Percentiles rank a stretch among this genome's conserved stretches.
Conservation (phyloP, 768 basidiomycete species). For the Boletus bicolor region DNA sequence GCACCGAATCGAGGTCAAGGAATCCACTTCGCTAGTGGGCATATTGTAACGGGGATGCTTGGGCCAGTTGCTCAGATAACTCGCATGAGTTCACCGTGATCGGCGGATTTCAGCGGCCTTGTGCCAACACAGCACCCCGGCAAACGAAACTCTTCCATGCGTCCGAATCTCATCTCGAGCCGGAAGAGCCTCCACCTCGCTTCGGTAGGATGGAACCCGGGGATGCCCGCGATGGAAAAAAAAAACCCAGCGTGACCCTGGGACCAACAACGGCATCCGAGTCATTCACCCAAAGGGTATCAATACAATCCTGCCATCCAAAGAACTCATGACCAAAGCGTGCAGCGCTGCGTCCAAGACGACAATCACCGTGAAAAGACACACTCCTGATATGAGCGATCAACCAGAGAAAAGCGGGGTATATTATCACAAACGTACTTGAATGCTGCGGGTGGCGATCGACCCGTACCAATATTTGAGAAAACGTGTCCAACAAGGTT, state of each 20-base stretch:
- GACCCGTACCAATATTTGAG: constrained; percentile 4
- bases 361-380: background rate
- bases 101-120: background rate
- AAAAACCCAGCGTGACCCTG: background rate
- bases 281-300: background rate
- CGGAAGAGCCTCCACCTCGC: constrained; percentile 4
- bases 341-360: background rate
- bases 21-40: background rate
- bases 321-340: constrained; percentile 1
- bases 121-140: background rate
- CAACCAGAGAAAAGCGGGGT: background rate
- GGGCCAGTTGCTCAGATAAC: background rate
- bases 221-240: constrained; percentile 10
- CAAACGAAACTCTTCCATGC: background rate
- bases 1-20: constrained; percentile 9
- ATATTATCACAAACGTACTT: constrained; percentile 1
- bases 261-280: background rate
- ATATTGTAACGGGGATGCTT: constrained; percentile 8
- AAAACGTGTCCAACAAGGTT: constrained; percentile 18
- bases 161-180: constrained; percentile 1
- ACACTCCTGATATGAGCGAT: background rate
- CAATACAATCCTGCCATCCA: background rate
- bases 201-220: constrained; percentile 13
- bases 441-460: background rate
- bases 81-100: background rate